Conservation (phyloP, 2,329 filamentous ascomycete genomes). For the Pseudogymnoascus pannorum region DNA sequence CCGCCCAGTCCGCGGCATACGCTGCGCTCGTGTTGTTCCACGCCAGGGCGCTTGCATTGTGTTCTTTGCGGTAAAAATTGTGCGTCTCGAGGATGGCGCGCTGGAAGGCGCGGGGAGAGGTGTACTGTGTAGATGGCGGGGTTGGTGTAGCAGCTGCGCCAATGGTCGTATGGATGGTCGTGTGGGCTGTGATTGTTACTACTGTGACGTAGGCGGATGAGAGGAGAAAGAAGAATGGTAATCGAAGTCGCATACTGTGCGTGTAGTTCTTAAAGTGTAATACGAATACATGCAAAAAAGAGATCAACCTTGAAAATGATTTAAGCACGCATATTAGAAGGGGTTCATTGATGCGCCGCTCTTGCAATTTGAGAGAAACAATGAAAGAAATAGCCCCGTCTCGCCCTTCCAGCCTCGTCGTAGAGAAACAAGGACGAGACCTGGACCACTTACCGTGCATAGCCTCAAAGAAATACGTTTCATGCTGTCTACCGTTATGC, state of each 20-base stretch:
- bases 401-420: background rate
- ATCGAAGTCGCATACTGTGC: background rate
- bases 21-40: slow-evolving; percentile 60
- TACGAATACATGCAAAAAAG: background rate
- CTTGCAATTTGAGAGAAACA: background rate
- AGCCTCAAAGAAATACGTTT: slow-evolving; percentile 2
- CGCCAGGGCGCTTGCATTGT: slow-evolving; percentile 49
- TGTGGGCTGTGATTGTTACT: background rate
- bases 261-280: background rate
- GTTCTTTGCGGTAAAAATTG: slow-evolving; percentile 56
- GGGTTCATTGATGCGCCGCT: background rate
- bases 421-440: background rate
- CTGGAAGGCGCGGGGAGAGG: slow-evolving; percentile 34
- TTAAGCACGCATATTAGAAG: background rate
- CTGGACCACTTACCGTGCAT: background rate
- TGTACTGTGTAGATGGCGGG: slow-evolving; percentile 28
- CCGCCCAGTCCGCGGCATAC: slow-evolving; percentile 46
- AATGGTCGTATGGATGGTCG: background rate
- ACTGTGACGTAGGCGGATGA: background rate
- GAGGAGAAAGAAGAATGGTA: background rate
- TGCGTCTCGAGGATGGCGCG: slow-evolving; percentile 55
- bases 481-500: background rate
- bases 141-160: background rate
- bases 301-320: background rate
- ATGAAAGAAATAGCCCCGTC: background rate